Base-by-base conservation (phyloP, 2,329 filamentous ascomycete genomes). In the Monilinia fructigena region DNA sequence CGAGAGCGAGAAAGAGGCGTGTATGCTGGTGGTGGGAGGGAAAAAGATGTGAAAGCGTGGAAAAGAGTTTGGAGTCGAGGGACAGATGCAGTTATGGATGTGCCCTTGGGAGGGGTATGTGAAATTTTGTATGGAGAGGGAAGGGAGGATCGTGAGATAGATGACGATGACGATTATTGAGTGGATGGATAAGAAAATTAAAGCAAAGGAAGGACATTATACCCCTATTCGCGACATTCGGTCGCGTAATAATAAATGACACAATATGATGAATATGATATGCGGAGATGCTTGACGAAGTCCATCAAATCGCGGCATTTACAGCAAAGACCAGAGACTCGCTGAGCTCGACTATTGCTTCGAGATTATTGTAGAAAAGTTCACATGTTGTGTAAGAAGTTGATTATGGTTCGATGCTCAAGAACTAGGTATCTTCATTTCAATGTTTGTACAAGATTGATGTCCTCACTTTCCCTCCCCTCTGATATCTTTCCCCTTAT, bases 11-110 rank as follows among this genome's bases (percentile, higher is more conserved):
- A 59, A 48, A 38, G 64, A 35, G 68, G 64, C 72, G 72, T 63
- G 73, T 76, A 78, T 69, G 73, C 62, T 54, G 71, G 35, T 67
- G 77, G 78, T 75, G 47, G 50, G 20, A 54, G 78, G 71, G 72
- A 59, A 61, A 55, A 54, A 61, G 45, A 35, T 53, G 65, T 73
- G 3, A 69, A 71, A 70, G 85, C 92, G 75, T 98, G 95, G 94
- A 88, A 84, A 74, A 84, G 83, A 67, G 83, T 96, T 23, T 99
- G 95, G 95, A 93, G 88, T 74, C 88, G 91, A 73, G 93, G 95
- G 23, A 99, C 95, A 0, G 95, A 99, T 82, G 95, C 93, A 1
- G 95, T 98, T 10, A 91, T 99, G 91, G 95, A 99, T 79, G 89
- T 99, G 59, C 95, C 95, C 10, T 85, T 98, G 71, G 93, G 93